These are phyloP conservation scores for Entamoeba moshkovskii DNA, from an alignment of 208 protist species.

Conservation along the genomic window DNA sequence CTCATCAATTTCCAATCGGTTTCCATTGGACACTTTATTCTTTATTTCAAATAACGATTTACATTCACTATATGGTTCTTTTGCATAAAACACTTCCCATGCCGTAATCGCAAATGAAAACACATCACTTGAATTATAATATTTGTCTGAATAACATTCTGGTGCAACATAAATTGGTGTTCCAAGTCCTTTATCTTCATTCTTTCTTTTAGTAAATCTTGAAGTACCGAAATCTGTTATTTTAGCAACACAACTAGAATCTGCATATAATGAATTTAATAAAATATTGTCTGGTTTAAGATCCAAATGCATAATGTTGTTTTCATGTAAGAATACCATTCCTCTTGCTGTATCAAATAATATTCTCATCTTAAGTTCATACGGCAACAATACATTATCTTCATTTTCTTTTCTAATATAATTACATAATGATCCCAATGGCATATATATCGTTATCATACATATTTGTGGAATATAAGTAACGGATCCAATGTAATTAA, in stretches of 20 bases:
- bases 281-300: background rate
- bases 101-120: background rate
- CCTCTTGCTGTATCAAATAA: background rate
- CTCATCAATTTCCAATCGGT: background rate
- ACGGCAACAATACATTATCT: background rate
- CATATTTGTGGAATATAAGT: background rate
- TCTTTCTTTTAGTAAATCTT: background rate
- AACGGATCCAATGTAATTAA: background rate
- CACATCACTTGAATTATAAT: background rate
- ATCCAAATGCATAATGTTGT: background rate
- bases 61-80: background rate
- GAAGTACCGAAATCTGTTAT: slow-evolving; percentile 5
- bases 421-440: background rate
- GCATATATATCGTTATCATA: background rate
- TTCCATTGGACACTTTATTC: background rate
- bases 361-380: background rate
- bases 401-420: background rate
- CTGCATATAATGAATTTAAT: background rate
- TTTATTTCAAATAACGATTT: background rate
- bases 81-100: background rate
- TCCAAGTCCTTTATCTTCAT: background rate
- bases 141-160: background rate
- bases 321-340: background rate
- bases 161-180: background rate
- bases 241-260: background rate